Percentiles rank a stretch among this genome's conserved stretches.
These are phyloP conservation scores for Podospora fimiseda DNA, from an alignment of 495 filamentous ascomycete genomes.

Conservation along the genomic window DNA sequence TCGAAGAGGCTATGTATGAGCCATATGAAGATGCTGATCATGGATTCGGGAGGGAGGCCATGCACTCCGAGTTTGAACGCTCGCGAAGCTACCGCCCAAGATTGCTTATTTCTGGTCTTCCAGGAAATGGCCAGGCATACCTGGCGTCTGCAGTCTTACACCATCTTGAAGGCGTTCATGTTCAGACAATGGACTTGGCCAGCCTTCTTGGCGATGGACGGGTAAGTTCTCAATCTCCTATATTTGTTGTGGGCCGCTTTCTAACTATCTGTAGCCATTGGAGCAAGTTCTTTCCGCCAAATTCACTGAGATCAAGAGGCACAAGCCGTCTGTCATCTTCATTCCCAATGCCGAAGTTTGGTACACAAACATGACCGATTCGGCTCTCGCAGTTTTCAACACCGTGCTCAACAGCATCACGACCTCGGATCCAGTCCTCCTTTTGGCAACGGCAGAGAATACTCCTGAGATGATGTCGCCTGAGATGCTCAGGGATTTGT, in stretches of 20 bases:
- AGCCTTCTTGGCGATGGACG: slow-evolving; percentile 59
- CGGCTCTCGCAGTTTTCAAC: slow-evolving; percentile 65
- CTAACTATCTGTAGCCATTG: slow-evolving; percentile 47
- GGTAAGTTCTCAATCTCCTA: slow-evolving; percentile 33
- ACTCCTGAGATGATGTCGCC: slow-evolving; percentile 45
- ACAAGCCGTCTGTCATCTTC: slow-evolving; percentile 94
- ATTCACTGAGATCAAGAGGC: slow-evolving; percentile 84
- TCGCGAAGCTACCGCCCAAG: slow-evolving; percentile 85
- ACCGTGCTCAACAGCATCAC: slow-evolving; percentile 70
- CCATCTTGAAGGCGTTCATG: slow-evolving; percentile 85
- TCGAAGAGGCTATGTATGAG: slow-evolving; percentile 93
- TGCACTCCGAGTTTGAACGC: slow-evolving; percentile 85
- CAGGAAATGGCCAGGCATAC: slow-evolving; percentile 93
- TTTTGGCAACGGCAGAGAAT: slow-evolving; percentile 74
- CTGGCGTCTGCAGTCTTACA: slow-evolving; percentile 79
- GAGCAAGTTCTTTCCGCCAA: slow-evolving; percentile 84
- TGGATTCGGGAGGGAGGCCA: slow-evolving; percentile 75
- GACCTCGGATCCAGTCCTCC: slow-evolving; percentile 79
- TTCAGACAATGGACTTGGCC: slow-evolving; percentile 90
- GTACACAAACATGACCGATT: slow-evolving; percentile 62
- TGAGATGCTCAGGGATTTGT: slow-evolving; percentile 66
- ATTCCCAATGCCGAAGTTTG: slow-evolving; percentile 85
- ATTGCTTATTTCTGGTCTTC: slow-evolving; percentile 66
- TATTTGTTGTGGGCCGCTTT: slow-evolving; percentile 6
- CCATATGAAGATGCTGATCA: slow-evolving; percentile 67